Conservation (phyloP, 139 green algal genomes). For the Chlamydomonas sp. region DNA sequence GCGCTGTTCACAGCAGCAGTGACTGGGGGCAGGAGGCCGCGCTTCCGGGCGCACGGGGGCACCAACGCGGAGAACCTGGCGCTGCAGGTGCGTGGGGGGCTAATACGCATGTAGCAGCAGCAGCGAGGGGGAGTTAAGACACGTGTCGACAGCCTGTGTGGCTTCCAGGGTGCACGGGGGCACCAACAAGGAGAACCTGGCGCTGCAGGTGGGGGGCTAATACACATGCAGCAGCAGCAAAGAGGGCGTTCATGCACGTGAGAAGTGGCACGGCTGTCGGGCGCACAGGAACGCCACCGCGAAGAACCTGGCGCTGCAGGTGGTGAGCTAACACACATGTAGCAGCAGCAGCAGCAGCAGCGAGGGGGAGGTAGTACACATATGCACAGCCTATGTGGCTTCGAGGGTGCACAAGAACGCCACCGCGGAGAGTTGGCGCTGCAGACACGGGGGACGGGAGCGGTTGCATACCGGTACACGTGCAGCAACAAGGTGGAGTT, state of each 20-base stretch:
- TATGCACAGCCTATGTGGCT: too few relatives aligned
- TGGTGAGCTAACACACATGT: neutral
- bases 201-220: too few relatives aligned
- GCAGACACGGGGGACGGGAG: too few relatives aligned
- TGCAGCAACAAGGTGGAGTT: too few relatives aligned
- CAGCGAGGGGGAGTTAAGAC: conserved; percentile 71
- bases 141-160: too few relatives aligned
- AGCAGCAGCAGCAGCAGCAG: conserved; percentile 85
- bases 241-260: conserved; percentile 52
- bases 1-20: conserved; percentile 79
- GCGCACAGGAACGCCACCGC: conserved; percentile 79
- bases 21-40: conserved; percentile 73
- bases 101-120: conserved; percentile 50
- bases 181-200: too few relatives aligned
- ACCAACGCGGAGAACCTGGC: conserved; percentile 91
- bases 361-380: conserved; percentile 55
- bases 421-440: too few relatives aligned
- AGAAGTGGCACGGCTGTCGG: conserved; percentile 80
- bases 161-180: too few relatives aligned
- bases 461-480: too few relatives aligned
- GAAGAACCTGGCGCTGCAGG: conserved; percentile 96
- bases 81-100: conserved; percentile 70
- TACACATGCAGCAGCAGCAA: too few relatives aligned
- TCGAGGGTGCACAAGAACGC: too few relatives aligned
- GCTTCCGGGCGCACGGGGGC: conserved; percentile 88